Evolutionary conservation across 2,329 filamentous ascomycete species (phyloP).

Genomic region (Purpureocillium lavendulum): DNA sequence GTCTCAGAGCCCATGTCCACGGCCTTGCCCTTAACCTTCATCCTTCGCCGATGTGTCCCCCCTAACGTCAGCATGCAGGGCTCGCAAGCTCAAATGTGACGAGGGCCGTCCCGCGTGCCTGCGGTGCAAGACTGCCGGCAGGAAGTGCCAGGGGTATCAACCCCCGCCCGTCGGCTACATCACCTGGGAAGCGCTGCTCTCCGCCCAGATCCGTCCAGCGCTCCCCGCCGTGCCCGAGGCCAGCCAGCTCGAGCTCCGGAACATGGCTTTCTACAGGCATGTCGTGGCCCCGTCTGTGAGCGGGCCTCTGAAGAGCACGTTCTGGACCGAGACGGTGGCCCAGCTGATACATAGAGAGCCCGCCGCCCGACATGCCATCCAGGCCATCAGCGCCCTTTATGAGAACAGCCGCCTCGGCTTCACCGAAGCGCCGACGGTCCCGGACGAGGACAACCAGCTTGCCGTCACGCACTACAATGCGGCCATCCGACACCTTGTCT

Average conservation of each 20-base stretch:
- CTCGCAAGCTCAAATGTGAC: slow-evolving; percentile 50
- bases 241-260: slow-evolving; percentile 16
- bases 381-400: slow-evolving; percentile 30
- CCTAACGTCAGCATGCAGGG: slow-evolving; percentile 20
- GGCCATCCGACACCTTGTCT: slow-evolving; percentile 25
- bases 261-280: slow-evolving; percentile 27
- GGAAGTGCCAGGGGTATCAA: slow-evolving; percentile 47
- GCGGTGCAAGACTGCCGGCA: slow-evolving; percentile 41
- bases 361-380: slow-evolving; percentile 26
- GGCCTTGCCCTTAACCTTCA: too few relatives aligned
- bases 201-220: slow-evolving; percentile 8
- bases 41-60: too few relatives aligned
- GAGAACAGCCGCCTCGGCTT: slow-evolving; percentile 17
- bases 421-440: too few relatives aligned
- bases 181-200: slow-evolving; percentile 27
- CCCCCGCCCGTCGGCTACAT: slow-evolving; percentile 18
- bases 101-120: slow-evolving; percentile 42
- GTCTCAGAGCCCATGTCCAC: too few relatives aligned
- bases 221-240: slow-evolving; percentile 13
- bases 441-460: slow-evolving; percentile 15
- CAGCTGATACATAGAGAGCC: slow-evolving; percentile 28
- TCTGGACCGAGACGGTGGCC: slow-evolving; percentile 31
- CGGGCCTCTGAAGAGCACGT: slow-evolving; percentile 26
- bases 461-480: slow-evolving; percentile 31
- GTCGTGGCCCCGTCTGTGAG: slow-evolving; percentile 26